These are phyloP conservation scores for Zygnema circumcarinatum DNA, from an alignment of 139 green algal genomes.

Conservation along the genomic window DNA sequence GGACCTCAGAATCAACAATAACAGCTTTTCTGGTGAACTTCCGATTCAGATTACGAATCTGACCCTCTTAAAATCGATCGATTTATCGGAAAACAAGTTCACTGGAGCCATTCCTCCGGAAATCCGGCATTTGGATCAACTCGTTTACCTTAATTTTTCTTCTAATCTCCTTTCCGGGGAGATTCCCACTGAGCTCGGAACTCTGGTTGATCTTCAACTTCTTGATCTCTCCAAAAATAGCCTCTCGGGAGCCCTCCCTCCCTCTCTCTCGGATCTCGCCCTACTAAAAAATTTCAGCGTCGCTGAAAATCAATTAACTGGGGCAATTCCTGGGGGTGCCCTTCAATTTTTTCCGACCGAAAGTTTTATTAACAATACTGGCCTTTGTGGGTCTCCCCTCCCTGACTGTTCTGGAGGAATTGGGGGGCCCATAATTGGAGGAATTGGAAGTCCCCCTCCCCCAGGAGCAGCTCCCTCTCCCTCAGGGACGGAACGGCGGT, in stretches of 20 bases:
- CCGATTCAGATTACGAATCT: background rate
- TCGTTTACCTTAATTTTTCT: background rate
- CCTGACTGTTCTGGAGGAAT: no score
- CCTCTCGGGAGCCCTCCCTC: background rate
- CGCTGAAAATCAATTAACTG: background rate
- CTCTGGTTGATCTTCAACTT: background rate
- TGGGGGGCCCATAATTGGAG: no score
- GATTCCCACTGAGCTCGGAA: background rate
- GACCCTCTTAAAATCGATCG: background rate
- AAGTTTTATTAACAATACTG: background rate
- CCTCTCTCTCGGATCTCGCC: background rate
- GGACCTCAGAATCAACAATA: background rate
- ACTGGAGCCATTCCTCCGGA: background rate
- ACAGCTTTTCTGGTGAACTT: background rate
- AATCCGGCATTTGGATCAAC: background rate
- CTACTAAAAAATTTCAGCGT: background rate
- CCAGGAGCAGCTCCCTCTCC: no score
- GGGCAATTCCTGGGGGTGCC: background rate
- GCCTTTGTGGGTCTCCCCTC: background rate
- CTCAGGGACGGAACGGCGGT: no score
- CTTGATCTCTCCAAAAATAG: background rate
- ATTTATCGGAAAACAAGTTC: background rate
- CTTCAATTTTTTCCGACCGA: background rate
- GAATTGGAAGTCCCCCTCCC: no score
- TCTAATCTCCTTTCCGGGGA: background rate